Evolutionary conservation across 1,284 basidiomycete species (phyloP).

Genomic region (Spongispora temasekensis): DNA sequence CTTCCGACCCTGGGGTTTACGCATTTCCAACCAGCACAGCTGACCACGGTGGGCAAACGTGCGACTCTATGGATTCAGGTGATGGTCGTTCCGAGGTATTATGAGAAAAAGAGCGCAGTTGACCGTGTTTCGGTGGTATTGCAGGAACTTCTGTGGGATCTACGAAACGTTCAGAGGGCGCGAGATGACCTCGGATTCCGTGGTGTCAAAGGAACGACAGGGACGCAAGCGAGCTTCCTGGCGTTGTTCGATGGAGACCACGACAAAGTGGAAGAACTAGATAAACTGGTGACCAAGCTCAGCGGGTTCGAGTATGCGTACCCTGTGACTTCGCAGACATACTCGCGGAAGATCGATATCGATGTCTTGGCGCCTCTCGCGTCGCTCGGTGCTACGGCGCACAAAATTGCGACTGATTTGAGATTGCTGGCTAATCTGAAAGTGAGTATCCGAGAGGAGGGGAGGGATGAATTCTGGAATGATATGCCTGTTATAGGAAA

Average conservation of each 20-base stretch:
- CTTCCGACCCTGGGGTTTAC: slow-evolving; percentile 96
- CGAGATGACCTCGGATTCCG: slow-evolving; percentile 95
- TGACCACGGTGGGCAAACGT: slow-evolving; percentile 99
- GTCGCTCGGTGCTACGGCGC: slow-evolving; percentile 92
- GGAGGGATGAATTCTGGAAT: slow-evolving; percentile 7
- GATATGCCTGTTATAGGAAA: slow-evolving; percentile 56
- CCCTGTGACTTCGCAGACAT: slow-evolving; percentile 98
- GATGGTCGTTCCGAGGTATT: slow-evolving; percentile 14
- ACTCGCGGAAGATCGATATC: slow-evolving; percentile 96
- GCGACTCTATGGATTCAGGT: slow-evolving; percentile 96
- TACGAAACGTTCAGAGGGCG: slow-evolving; percentile 91
- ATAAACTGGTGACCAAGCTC: slow-evolving; percentile 86
- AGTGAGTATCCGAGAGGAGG: slow-evolving; percentile 37
- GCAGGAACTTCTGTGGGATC: slow-evolving; percentile 94
- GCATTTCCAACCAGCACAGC: slow-evolving; percentile 98
- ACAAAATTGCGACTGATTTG: slow-evolving; percentile 98
- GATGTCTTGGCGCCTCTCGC: slow-evolving; percentile 91
- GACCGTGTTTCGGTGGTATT: not conserved
- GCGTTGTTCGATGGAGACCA: slow-evolving; percentile 95
- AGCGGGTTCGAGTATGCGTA: slow-evolving; percentile 94
- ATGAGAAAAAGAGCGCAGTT: not conserved
- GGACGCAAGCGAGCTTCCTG: slow-evolving; percentile 96
- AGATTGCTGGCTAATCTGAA: slow-evolving; percentile 92
- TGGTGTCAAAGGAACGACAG: slow-evolving; percentile 98
- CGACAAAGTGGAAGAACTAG: slow-evolving; percentile 91